Base-by-base conservation (phyloP, 2,329 filamentous ascomycete species). In the Scolecobasidium constrictum region DNA sequence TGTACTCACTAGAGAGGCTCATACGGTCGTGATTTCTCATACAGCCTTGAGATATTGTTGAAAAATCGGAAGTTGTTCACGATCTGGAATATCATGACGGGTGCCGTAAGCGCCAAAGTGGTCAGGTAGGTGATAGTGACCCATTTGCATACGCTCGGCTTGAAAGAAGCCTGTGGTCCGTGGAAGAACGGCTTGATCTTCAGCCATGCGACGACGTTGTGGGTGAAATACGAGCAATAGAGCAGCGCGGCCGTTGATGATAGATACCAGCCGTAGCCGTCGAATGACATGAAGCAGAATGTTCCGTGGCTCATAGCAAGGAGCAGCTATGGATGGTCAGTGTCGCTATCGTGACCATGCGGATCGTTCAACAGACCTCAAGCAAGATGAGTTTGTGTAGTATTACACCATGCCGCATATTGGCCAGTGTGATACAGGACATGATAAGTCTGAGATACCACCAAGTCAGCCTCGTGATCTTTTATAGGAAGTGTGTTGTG, bases 131-230 rank as follows among this genome's bases (percentile, higher is more conserved):
- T 26, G 31, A 16, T 20, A 4, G 17, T 35, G 15, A 43, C 40
- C 31, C 33, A 35, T 9, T 9, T 6, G n/a, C 40, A 43, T 4
- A 43, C 13, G 11, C 5, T 5, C 3, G 40, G 33, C 7, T 31
- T 12, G 19, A 43, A 43, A 33, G 40, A 43, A 16, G 31, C 40
- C 23, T 38, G 17, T 11, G 62, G 57, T 19, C 58, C 63, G 2
- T 64, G 64, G 7, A 80, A 60, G 50, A 80, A 79, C 0, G 77
- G 77, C 40, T 68, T 71, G 47, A 73, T 77, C 57, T 81, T 81
- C 58, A 82, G 71, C 78, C 77, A 82, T 1, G 77, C 69, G 46
- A 82, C 75, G 47, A 81, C 66, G 48, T 81, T 82, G 56, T 82
- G 78, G 4, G 81, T 58, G 13, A 65, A 69, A 73, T 75, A 81